phyloP scores from a whole-genome alignment of 257 asterid species.

The Capsicum chinense region DNA sequence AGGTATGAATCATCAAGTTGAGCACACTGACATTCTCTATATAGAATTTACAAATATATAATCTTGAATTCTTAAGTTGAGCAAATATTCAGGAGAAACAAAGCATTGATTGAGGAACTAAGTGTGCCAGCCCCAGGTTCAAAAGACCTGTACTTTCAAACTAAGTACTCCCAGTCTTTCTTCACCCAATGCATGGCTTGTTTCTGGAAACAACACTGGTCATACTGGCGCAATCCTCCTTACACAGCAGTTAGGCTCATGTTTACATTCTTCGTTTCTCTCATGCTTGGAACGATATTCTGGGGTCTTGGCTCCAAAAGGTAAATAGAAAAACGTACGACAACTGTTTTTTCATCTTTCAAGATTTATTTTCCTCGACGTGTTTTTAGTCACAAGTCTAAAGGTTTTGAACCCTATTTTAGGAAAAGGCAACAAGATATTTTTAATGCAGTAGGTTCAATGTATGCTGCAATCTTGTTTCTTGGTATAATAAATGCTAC shows the following conservation, averaged over 20 bases:
- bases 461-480: conserved; percentile 72
- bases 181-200: conserved; percentile 76
- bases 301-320: conserved; percentile 76
- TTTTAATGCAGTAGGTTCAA: conserved; percentile 87
- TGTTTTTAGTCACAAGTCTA: not conserved
- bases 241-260: conserved; percentile 76
- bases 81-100: conserved; percentile 64
- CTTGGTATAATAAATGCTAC: conserved; percentile 71
- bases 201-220: conserved; percentile 79
- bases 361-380: too few species aligned
- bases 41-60: not conserved
- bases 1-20: conserved; percentile 41
- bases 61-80: conserved; percentile 13
- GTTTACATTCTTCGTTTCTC: conserved; percentile 66
- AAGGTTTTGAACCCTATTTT: conserved; percentile 20
- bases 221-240: conserved; percentile 84
- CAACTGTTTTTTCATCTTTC: not conserved
- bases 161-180: conserved; percentile 65
- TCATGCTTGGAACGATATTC: conserved; percentile 77
- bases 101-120: conserved; percentile 63
- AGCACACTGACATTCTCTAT: not conserved
- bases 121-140: conserved; percentile 61
- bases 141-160: conserved; percentile 56
- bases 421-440: conserved; percentile 68
- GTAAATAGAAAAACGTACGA: conserved; percentile 36